Percentiles rank a stretch among this genome's conserved stretches.
Conservation (phyloP, 169 alveolate genomes). For the Eimeria sp. region DNA sequence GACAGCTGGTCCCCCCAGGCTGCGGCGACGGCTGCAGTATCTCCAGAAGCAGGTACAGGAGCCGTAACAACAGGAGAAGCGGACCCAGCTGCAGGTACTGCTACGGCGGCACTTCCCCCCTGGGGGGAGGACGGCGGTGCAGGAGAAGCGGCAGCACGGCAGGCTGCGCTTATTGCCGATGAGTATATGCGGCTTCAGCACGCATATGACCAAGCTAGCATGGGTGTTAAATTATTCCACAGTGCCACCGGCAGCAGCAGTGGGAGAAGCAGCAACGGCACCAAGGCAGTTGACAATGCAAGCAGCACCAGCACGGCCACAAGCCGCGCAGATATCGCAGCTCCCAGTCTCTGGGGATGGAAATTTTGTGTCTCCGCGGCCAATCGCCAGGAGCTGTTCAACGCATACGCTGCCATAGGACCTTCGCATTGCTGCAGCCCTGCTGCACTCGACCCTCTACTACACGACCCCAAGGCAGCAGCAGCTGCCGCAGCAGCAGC, state of each 20-base stretch:
- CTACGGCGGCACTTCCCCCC: neutral
- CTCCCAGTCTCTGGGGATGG: constrained; percentile 40
- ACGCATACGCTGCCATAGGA: neutral
- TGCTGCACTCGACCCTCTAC: neutral
- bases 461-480: too few species aligned
- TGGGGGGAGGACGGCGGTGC: neutral
- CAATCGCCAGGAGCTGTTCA: constrained; percentile 3
- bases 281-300: neutral
- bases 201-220: neutral
- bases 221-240: neutral
- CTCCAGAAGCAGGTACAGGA: neutral
- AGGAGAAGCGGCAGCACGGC: constrained; percentile 31
- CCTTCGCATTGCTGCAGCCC: constrained; percentile 51
- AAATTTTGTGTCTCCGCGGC: constrained; percentile 32
- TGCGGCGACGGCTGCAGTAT: neutral
- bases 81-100: too few species aligned
- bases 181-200: constrained; percentile 6
- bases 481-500: too few species aligned
- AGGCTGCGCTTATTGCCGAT: neutral
- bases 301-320: neutral
- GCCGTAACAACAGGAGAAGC: neutral
- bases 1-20: too few species aligned
- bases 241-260: constrained; percentile 50
- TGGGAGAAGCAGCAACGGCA: constrained; percentile 29
- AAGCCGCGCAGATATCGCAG: neutral